Conservation (phyloP, 805 yeast species). For the Grigorovia humatica region DNA sequence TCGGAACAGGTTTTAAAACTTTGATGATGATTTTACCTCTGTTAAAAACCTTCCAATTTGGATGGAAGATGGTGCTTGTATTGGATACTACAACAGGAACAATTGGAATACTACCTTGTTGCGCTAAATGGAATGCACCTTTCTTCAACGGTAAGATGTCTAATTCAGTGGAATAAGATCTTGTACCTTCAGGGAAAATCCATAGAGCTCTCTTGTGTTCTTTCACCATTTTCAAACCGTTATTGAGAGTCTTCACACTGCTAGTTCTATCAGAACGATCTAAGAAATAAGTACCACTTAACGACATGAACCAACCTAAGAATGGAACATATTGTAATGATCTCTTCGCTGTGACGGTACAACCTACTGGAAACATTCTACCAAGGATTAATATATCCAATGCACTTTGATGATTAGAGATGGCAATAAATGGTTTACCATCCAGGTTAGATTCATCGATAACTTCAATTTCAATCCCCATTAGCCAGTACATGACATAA, state of each 20-base stretch:
- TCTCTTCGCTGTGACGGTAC: conserved; percentile 87
- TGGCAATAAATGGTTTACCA: conserved; percentile 61
- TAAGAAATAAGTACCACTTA: conserved; percentile 83
- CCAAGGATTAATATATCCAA: conserved; percentile 79
- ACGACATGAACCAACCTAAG: conserved; percentile 93
- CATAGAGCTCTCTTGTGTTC: conserved; percentile 61
- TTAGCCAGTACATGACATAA: conserved; percentile 41
- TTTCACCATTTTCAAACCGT: conserved; percentile 56
- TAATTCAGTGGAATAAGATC: conserved; percentile 65
- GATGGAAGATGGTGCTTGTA: conserved; percentile 61
- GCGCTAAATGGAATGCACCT: conserved; percentile 97
- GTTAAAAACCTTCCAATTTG: conserved; percentile 54
- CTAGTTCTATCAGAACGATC: conserved; percentile 71
- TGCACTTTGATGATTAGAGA: conserved; percentile 87
- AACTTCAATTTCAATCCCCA: conserved; percentile 64
- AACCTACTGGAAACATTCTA: conserved; percentile 72
- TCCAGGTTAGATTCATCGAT: conserved; percentile 53
- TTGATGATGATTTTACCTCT: conserved; percentile 67
- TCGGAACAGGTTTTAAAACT: conserved; percentile 72
- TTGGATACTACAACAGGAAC: conserved; percentile 84
- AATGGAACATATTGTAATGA: conserved; percentile 77
- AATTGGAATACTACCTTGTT: conserved; percentile 81
- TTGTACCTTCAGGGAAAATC: conserved; percentile 96
- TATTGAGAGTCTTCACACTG: conserved; percentile 64
- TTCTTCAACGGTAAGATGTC: conserved; percentile 81